phyloP scores from a whole-genome alignment of 1,139 yeast genomes.

The Magnusiomyces clavatus region DNA sequence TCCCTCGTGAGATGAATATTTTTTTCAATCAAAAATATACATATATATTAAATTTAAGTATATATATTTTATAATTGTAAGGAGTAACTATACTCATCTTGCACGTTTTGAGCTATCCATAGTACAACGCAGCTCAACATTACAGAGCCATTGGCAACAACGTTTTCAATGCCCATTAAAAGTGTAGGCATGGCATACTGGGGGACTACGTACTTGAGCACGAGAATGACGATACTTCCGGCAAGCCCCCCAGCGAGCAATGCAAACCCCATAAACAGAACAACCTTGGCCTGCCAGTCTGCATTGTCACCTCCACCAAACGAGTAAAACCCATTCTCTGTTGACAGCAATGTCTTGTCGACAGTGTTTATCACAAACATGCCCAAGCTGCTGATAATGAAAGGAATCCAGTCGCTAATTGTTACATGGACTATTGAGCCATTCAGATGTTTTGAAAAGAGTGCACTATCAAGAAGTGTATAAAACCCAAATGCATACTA shows the following conservation, averaged over 20 bases:
- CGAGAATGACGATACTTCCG: conserved; percentile 82
- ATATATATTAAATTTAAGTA: neutral
- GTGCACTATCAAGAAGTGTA: conserved; percentile 81
- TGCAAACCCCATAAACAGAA: conserved; percentile 85
- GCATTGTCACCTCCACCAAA: conserved; percentile 44
- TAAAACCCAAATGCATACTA: conserved; percentile 81
- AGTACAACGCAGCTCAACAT: conserved; percentile 81
- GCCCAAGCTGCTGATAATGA: conserved; percentile 79
- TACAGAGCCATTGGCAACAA: conserved; percentile 67
- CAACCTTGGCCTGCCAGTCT: conserved; percentile 91
- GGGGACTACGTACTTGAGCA: conserved; percentile 74
- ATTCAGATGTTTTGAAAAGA: conserved; percentile 69
- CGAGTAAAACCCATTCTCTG: conserved; percentile 43
- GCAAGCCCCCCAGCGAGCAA: conserved; percentile 91
- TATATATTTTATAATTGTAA: conserved; percentile 51
- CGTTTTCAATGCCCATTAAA: conserved; percentile 91
- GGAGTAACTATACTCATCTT: conserved; percentile 91
- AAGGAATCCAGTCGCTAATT: conserved; percentile 88
- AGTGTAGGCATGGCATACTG: conserved; percentile 78
- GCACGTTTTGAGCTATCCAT: conserved; percentile 92
- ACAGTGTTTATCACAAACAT: conserved; percentile 88
- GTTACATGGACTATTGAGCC: conserved; percentile 83
- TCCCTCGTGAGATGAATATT: neutral
- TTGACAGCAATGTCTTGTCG: conserved; percentile 70
- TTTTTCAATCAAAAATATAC: neutral